Conservation (phyloP, 2,329 filamentous ascomycete species). For the Reticulascus tulasneorum region DNA sequence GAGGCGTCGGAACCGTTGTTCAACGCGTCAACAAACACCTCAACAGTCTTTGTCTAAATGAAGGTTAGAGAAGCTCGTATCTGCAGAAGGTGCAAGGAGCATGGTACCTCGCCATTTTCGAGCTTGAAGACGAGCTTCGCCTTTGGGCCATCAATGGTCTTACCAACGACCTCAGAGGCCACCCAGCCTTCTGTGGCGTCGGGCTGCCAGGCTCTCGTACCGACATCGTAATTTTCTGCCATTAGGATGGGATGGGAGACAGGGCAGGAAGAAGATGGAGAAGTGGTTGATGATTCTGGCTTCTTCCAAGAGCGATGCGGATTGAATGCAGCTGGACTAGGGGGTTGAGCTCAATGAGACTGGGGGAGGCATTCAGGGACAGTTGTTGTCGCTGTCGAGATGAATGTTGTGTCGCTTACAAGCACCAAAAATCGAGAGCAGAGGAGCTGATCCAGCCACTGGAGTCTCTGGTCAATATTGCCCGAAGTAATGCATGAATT, state of each 20-base stretch:
- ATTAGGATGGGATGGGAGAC: constrained; percentile 45
- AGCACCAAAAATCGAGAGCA: too few relatives aligned
- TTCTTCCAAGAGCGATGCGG: constrained; percentile 3
- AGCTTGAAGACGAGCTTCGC: constrained; percentile 83
- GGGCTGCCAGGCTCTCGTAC: constrained; percentile 97
- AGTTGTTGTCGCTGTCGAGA: not conserved
- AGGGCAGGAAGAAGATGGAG: constrained; percentile 4
- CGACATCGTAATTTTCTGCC: constrained; percentile 94
- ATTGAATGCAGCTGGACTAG: constrained; percentile 9
- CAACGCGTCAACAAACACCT: constrained; percentile 73
- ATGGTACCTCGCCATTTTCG: constrained; percentile 81
- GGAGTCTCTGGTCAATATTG: too few relatives aligned
- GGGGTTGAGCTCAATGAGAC: constrained; percentile 9
- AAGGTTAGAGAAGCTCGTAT: constrained; percentile 6
- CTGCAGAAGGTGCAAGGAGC: constrained; percentile 1
- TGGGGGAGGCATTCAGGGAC: constrained; percentile 1
- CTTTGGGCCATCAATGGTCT: constrained; percentile 78
- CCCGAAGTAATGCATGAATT: too few relatives aligned
- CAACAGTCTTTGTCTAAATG: constrained; percentile 69
- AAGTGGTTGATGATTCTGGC: constrained; percentile 11
- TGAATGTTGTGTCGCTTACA: too few relatives aligned
- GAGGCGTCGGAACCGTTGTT: constrained; percentile 71
- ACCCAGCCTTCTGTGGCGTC: constrained; percentile 96
- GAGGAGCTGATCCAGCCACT: too few relatives aligned
- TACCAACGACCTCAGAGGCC: constrained; percentile 88